Evolutionary conservation across 2,329 filamentous ascomycete genomes (phyloP), one percentile per base, ranked within the genome.

Genomic region (Fusarium sambucinum): DNA sequence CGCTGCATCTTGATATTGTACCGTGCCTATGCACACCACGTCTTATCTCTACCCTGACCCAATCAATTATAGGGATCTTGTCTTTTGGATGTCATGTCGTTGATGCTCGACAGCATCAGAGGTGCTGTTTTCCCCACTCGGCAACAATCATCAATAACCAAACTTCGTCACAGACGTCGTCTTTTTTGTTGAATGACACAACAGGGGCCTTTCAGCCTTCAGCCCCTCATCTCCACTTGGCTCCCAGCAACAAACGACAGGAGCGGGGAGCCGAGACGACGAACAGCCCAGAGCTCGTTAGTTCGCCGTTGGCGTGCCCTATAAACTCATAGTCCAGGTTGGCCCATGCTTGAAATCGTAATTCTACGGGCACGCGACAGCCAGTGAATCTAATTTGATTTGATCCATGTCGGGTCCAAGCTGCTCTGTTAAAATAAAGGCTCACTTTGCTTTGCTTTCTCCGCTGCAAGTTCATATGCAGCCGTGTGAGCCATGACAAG

Each of bases 201-300:
- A 12, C 53, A 64, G 60, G 59, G 61, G 25, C 35, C 42, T 48
- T 59, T 56, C 32, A 66, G 50, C 61, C 60, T 59, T 59, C 41
- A 56, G 53, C 62, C 59, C 66, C 66, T 51, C 62, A 35, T 55
- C 57, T 55, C 56, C 57, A 54, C 66, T 55, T 50, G 63, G 42
- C 50, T 55, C 58, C 46, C 47, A 68, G 66, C 66, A 68, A 65
- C 64, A 61, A 50, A 55, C 53, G 47, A 59, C 52, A 50, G 56
- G 60, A 69, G 64, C 70, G 70, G 70, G 67, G 70, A 71, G 68
- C 55, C 59, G 59, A 68, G 55, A 54, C 55, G 58, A 58, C 51
- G 48, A 67, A 52, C 60, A 55, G 25, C 41, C 55, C 55, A 69
- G 62, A 58, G 70, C 52, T 38, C 50, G 33, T 70, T 73, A 73